Conservation (phyloP, 768 basidiomycete species). For the Russula sp. region DNA sequence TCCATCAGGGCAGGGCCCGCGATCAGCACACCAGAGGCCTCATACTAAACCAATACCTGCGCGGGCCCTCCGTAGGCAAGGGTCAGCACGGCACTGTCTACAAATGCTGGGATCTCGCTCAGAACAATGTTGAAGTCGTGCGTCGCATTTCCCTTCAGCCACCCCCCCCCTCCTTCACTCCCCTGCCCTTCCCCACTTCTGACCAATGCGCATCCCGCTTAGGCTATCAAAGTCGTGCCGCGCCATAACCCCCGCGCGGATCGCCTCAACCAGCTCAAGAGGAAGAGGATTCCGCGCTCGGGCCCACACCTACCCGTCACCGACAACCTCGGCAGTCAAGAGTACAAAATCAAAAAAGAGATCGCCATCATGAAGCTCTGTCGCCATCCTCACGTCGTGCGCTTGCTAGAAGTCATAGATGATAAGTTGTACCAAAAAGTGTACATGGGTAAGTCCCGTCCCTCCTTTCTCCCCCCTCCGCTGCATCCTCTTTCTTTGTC, state of each 20-base stretch:
- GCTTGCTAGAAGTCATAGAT: conserved; percentile 91
- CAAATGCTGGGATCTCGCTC: conserved; percentile 51
- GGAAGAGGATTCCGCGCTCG: conserved; percentile 38
- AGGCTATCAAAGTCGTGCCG: conserved; percentile 79
- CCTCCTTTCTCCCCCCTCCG: background rate
- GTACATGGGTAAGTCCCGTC: conserved; percentile 73
- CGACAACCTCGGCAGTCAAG: conserved; percentile 64
- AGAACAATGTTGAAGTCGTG: conserved; percentile 38
- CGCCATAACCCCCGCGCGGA: conserved; percentile 67
- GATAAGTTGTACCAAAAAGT: conserved; percentile 83
- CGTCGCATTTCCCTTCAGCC: conserved; percentile 32
- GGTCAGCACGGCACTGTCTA: conserved; percentile 92
- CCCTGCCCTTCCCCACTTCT: background rate
- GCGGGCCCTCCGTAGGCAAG: conserved; percentile 68
- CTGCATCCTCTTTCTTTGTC: conserved; percentile 2
- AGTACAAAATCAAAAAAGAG: conserved; percentile 84
- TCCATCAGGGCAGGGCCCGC: conserved; percentile 34
- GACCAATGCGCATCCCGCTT: conserved; percentile 6
- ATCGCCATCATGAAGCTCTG: conserved; percentile 99
- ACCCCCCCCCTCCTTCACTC: too few species aligned
- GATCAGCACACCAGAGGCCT: conserved; percentile 30
- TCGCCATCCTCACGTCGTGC: conserved; percentile 82
- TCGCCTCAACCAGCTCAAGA: conserved; percentile 45
- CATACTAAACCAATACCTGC: conserved; percentile 83
- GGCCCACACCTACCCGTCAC: conserved; percentile 50